phyloP scores from a whole-genome alignment of 495 filamentous ascomycete genomes.

The Hypoxylon trugodes region DNA sequence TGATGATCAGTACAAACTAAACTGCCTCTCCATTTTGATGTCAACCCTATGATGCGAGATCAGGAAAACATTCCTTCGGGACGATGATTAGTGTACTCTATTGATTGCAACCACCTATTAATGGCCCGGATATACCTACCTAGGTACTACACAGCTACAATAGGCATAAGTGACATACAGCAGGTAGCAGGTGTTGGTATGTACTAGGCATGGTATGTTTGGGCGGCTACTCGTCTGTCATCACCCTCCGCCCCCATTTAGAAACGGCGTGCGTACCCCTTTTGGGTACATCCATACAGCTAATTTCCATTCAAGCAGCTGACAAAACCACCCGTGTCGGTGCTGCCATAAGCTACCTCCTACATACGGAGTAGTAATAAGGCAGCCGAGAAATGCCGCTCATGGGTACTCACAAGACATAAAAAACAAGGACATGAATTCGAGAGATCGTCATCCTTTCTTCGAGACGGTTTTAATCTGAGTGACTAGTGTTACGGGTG shows the following conservation, averaged over 20 bases:
- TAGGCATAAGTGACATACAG: too few species aligned
- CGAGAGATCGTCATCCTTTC: not conserved
- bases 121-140: slow-evolving; percentile 15
- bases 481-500: slow-evolving; percentile 11
- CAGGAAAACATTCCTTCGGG: not conserved
- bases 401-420: too few species aligned
- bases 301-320: slow-evolving; percentile 22
- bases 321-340: slow-evolving; percentile 9
- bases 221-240: slow-evolving; percentile 33
- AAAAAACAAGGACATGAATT: too few species aligned
- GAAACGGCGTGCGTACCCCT: slow-evolving; percentile 33
- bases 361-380: too few species aligned
- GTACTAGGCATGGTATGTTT: not conserved
- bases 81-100: too few species aligned
- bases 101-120: slow-evolving; percentile 25
- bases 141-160: too few species aligned
- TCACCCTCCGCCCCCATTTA: slow-evolving; percentile 34
- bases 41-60: slow-evolving; percentile 29
- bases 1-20: not conserved
- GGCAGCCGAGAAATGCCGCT: too few species aligned
- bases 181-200: too few species aligned
- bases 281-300: slow-evolving; percentile 33
- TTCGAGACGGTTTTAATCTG: not conserved
- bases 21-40: too few species aligned
- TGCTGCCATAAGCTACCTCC: slow-evolving; percentile 9